Conservation (phyloP, 139 green algal species). For the Spirogloea muscicola region DNA sequence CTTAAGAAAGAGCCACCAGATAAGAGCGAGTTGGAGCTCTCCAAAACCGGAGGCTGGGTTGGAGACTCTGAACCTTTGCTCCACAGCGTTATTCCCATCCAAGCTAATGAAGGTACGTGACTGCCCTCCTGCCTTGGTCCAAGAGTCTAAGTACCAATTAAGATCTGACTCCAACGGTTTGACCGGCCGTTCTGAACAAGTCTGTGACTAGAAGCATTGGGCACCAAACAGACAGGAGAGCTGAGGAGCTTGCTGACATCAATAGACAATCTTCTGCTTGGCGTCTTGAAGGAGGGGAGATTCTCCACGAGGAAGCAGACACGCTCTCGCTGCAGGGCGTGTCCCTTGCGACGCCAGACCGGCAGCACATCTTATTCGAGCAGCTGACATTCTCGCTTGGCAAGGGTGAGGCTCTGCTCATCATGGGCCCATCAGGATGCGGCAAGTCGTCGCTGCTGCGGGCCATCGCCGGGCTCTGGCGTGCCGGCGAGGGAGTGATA, state of each 20-base stretch:
- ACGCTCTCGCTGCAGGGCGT: conserved; percentile 30
- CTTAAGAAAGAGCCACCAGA: too few relatives aligned
- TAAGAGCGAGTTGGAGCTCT: too few relatives aligned
- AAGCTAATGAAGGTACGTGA: too few relatives aligned
- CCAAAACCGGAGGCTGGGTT: too few relatives aligned
- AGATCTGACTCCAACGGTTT: not conserved
- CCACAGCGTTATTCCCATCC: not conserved
- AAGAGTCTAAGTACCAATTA: too few relatives aligned
- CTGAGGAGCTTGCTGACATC: too few relatives aligned
- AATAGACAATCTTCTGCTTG: too few relatives aligned
- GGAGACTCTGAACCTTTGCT: conserved; percentile 12
- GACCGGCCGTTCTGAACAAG: not conserved
- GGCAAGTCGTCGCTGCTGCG: conserved; percentile 69
- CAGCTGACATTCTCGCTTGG: conserved; percentile 51
- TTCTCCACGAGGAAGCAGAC: not conserved
- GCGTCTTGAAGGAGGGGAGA: too few relatives aligned
- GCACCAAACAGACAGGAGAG: too few relatives aligned
- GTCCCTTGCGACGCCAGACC: conserved; percentile 44
- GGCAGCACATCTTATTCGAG: not conserved
- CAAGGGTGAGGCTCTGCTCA: conserved; percentile 57
- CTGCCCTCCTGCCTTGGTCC: too few relatives aligned
- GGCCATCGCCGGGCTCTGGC: conserved; percentile 59
- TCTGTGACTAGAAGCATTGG: conserved; percentile 10
- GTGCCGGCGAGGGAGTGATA: conserved; percentile 47
- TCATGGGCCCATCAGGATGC: conserved; percentile 66